phyloP scores from a whole-genome alignment of 805 yeast species.

The Suhomyces faveliae region DNA sequence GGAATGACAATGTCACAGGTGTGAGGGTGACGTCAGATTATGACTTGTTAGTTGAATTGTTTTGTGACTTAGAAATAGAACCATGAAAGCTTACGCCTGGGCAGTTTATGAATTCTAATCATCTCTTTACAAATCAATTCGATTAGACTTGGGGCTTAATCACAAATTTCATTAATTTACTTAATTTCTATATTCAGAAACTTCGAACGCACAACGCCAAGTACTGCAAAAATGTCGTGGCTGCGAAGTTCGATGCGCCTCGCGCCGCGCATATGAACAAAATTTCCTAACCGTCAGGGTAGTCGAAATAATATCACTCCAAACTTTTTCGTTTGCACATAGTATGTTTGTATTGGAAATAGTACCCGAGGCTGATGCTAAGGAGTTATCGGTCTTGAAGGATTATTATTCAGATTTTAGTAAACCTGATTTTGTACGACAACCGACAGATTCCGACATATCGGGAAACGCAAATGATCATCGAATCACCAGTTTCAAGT shows the following conservation, averaged over 20 bases:
- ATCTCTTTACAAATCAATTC: not conserved
- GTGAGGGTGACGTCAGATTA: not conserved
- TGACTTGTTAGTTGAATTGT: not conserved
- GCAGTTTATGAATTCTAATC: not conserved
- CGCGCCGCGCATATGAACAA: not conserved
- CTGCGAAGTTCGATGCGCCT: not conserved
- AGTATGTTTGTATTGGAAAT: not conserved
- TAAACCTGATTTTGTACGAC: not conserved
- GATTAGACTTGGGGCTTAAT: not conserved
- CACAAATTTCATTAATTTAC: not conserved
- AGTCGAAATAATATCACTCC: not conserved
- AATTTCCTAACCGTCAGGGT: not conserved
- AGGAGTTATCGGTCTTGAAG: not conserved
- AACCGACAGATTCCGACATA: not conserved
- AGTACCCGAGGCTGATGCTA: not conserved
- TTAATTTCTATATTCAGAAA: not conserved
- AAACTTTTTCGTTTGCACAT: not conserved
- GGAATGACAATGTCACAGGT: not conserved
- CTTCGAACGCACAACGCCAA: not conserved
- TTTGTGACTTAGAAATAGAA: not conserved
- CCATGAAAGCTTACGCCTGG: not conserved
- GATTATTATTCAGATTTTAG: not conserved
- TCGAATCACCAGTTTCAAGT: not conserved
- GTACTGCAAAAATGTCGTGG: conserved; percentile 1
- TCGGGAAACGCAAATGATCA: not conserved